A percentile compares a stretch with the other conserved stretches of the same genome.
Evolutionary conservation across 2,329 filamentous ascomycete genomes (phyloP).

Genomic region (Diaporthe destruens): DNA sequence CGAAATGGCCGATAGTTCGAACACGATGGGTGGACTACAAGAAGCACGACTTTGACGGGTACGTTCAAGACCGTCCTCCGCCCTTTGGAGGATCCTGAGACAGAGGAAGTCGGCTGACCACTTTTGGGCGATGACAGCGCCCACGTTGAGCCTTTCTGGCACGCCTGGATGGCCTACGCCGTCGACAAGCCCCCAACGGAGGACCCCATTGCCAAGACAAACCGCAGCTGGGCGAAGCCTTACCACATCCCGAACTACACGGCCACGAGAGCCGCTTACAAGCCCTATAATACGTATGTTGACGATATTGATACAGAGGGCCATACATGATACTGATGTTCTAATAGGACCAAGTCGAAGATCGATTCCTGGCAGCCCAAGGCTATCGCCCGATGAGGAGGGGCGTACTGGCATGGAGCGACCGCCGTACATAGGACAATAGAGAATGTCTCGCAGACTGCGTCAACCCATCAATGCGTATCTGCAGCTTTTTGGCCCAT

Average conservation of each 20-base stretch:
- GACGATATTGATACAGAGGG: neutral
- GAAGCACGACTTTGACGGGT: constrained; percentile 85
- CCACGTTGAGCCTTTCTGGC: constrained; percentile 96
- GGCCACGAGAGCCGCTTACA: constrained; percentile 82
- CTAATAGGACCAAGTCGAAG: constrained; percentile 52
- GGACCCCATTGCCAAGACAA: constrained; percentile 78
- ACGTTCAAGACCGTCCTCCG: constrained; percentile 52
- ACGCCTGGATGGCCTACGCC: constrained; percentile 96
- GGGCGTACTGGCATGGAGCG: neutral
- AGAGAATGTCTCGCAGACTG: neutral
- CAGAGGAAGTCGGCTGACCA: neutral
- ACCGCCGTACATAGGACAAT: constrained; percentile 41
- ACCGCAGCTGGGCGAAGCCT: constrained; percentile 81
- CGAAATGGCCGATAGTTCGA: constrained; percentile 71
- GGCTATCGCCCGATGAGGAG: constrained; percentile 37
- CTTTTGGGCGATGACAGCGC: constrained; percentile 59
- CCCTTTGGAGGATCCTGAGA: neutral
- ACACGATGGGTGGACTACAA: constrained; percentile 99
- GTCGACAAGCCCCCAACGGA: constrained; percentile 86
- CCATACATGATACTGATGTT: neutral
- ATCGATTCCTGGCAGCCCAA: constrained; percentile 51
- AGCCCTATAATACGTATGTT: constrained; percentile 94
- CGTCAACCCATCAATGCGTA: neutral
- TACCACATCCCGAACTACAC: constrained; percentile 82
- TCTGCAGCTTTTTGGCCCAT: neutral